phyloP scores from a whole-genome alignment of 2,329 filamentous ascomycete species.

The Ophiocordyceps robertsii region DNA sequence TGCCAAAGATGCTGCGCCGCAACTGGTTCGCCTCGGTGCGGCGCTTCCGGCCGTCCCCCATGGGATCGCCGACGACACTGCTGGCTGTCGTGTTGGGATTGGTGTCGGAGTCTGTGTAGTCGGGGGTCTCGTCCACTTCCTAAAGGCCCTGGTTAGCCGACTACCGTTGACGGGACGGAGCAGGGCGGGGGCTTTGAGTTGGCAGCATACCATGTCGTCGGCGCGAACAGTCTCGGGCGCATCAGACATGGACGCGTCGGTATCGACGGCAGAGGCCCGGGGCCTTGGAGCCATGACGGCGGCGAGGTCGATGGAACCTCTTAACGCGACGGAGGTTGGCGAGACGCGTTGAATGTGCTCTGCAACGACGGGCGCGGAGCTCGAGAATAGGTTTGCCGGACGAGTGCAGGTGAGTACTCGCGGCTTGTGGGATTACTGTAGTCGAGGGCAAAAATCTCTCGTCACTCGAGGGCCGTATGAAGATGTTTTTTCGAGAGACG shows the following conservation, averaged over 20 bases:
- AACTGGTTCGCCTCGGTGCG: conserved; percentile 80
- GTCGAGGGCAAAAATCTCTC: conserved; percentile 4
- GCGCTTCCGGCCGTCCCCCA: conserved; percentile 67
- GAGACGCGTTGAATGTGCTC: conserved; percentile 30
- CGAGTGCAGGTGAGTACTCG: neutral
- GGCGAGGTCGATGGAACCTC: conserved; percentile 20
- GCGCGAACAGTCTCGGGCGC: conserved; percentile 31
- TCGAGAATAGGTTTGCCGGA: neutral
- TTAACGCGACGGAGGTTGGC: conserved; percentile 34
- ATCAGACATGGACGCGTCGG: conserved; percentile 51
- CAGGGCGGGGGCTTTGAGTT: neutral
- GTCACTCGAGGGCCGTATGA: conserved; percentile 7
- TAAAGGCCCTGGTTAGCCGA: conserved; percentile 9
- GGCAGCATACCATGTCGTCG: conserved; percentile 34
- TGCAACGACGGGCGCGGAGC: neutral
- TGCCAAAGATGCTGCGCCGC: conserved; percentile 83
- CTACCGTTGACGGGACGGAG: neutral
- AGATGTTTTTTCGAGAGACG: conserved; percentile 17
- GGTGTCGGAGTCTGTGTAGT: conserved; percentile 53
- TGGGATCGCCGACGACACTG: conserved; percentile 67
- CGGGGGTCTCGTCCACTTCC: conserved; percentile 53
- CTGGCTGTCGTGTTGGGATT: conserved; percentile 62
- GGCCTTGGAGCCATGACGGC: conserved; percentile 41
- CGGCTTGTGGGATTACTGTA: neutral
- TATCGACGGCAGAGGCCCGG: conserved; percentile 38